Evolutionary conservation across 148 eudicot species (phyloP), one percentile per base, ranked within the genome.

Genomic region (Vaccinium myrtillus): DNA sequence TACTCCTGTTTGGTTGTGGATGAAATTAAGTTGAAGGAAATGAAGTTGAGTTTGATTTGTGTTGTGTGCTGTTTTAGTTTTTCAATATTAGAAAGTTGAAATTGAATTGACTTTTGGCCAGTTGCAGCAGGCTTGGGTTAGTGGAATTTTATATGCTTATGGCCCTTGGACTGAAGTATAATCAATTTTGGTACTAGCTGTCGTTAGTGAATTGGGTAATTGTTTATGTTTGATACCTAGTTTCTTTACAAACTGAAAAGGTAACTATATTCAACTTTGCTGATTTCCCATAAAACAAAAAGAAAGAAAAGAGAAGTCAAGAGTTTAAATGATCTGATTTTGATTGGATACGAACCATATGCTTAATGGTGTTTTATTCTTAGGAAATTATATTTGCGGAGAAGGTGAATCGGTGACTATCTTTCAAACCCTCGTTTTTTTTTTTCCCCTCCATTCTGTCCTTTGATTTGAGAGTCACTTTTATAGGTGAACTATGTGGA

Each of bases 401-500:
- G 46, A 25, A 46, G 75, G 75, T 46, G 36, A 13, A 3, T 75
- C 36, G 7, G 16, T 58, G n/a, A 65, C 30, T 30, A 51, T 21
- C 84, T 18, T 30, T 69, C n/a, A 43, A 19, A 8, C 30, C 43
- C 14, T 4, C 46, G 6, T 43, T 2, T 5, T 5, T 4, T 11
- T 2, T 6, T 13, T 1, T 30, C 55, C 58, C 36, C 0, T 69
- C 15, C 53, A 2, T 19, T 49, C 19, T 61, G 15, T 8, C 46
- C 4, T 55, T 55, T 1, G 16, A 46, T 15, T 53, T 51, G 19
- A 4, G 3, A n/a, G 4, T 77, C 11, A 23, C 19, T 36, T 56
- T 79, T 63, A 4, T 61, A 93, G 96, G 91, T 92, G 65, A 65
- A 84, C 54, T 86, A 46, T 48, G 81, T 84, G 83, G 81, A 88